A percentile compares a stretch with the other conserved stretches of the same genome.
Conservation (phyloP, 208 protist species). For the Acanthamoeba lenticulata region DNA sequence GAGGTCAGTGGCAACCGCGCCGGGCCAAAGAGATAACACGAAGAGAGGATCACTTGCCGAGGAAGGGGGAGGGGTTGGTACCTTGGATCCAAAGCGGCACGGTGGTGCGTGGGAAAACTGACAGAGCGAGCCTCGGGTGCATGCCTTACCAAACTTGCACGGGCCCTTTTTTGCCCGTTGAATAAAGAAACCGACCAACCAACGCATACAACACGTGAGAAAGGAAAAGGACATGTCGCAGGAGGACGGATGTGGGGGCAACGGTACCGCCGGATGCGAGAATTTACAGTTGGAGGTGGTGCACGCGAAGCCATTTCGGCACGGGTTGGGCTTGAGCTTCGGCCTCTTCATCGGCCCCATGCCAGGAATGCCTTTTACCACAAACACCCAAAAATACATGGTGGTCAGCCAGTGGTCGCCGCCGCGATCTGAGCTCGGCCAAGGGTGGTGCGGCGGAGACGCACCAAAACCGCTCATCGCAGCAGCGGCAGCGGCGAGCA, state of each 20-base stretch:
- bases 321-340: background rate
- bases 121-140: background rate
- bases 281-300: background rate
- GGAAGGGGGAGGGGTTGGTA: background rate
- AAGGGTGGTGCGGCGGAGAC: background rate
- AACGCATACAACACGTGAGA: background rate
- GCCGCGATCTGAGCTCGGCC: background rate
- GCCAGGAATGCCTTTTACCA: background rate
- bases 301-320: background rate
- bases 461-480: background rate
- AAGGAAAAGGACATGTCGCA: background rate
- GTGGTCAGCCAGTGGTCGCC: too few relatives aligned
- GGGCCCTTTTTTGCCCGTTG: background rate
- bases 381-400: too few relatives aligned
- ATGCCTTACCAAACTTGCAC: slow-evolving; percentile 13
- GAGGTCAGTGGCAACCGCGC: background rate
- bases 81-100: background rate
- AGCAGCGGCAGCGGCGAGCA: background rate
- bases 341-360: slow-evolving; percentile 3
- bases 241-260: too few relatives aligned
- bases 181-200: background rate
- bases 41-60: background rate
- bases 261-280: background rate
- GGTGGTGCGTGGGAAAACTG: background rate
- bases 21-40: background rate